A percentile compares a stretch with the other conserved stretches of the same genome.
phyloP scores from a whole-genome alignment of 2,329 filamentous ascomycete genomes.

The Hymenoscyphus infarciens region DNA sequence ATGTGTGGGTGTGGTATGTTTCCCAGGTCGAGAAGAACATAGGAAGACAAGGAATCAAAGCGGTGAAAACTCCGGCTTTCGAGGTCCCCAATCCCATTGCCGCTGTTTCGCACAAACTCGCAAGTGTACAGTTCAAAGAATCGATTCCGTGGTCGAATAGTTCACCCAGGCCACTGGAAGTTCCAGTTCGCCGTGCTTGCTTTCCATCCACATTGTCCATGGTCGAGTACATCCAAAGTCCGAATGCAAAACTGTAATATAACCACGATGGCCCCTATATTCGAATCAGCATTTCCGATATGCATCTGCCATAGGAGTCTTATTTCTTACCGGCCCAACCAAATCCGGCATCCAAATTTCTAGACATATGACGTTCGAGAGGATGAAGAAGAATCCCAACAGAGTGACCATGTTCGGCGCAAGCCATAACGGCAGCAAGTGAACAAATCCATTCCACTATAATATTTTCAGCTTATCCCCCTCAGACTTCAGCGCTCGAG shows the following conservation, averaged over 20 bases:
- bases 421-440: constrained; percentile 90
- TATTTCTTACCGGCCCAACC: constrained; percentile 70
- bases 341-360: constrained; percentile 84
- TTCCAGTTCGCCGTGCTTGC: constrained; percentile 90
- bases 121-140: constrained; percentile 93
- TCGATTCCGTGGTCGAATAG: constrained; percentile 99
- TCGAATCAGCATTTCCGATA: constrained; percentile 17
- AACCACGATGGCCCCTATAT: constrained; percentile 81
- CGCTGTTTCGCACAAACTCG: constrained; percentile 83
- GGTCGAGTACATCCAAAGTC: constrained; percentile 97
- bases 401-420: constrained; percentile 98
- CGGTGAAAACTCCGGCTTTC: constrained; percentile 83
- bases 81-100: constrained; percentile 89
- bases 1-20: constrained; percentile 95
- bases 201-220: constrained; percentile 99
- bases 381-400: constrained; percentile 89
- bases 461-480: constrained; percentile 21
- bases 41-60: constrained; percentile 82
- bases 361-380: constrained; percentile 72
- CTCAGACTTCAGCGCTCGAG: constrained; percentile 16
- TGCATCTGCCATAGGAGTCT: neutral
- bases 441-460: constrained; percentile 96
- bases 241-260: constrained; percentile 93
- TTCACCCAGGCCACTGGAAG: constrained; percentile 90
- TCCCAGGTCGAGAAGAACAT: constrained; percentile 99